Evolutionary conservation across 176 grass and related monocot genomes (phyloP).

Genomic region (Elaeis guineensis): DNA sequence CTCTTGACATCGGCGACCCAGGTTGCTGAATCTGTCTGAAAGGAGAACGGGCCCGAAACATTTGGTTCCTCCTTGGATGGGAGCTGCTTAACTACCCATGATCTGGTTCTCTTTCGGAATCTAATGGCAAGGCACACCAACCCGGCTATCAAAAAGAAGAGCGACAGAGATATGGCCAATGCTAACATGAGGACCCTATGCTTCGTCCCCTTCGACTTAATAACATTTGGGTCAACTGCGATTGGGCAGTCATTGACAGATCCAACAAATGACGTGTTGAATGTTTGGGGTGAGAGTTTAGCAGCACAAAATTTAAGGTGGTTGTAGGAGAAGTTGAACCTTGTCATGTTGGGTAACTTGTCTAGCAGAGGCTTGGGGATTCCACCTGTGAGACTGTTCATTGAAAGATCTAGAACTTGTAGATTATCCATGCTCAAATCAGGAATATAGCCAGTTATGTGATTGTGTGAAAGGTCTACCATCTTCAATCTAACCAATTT

Average conservation of each 20-base stretch:
- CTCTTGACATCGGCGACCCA: conserved; percentile 91
- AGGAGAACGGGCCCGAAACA: conserved; percentile 66
- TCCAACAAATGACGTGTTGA: conserved; percentile 52
- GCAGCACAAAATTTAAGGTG: conserved; percentile 76
- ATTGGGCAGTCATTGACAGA: conserved; percentile 80
- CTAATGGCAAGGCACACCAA: conserved; percentile 49
- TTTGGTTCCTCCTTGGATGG: conserved; percentile 52
- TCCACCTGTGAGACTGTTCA: conserved; percentile 93
- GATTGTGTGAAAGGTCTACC: conserved; percentile 77
- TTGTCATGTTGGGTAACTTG: conserved; percentile 41
- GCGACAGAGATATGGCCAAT: conserved; percentile 44
- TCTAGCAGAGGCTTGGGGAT: conserved; percentile 67
- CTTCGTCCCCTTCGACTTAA: conserved; percentile 27
- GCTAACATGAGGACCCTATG: conserved; percentile 38
- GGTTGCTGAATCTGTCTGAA: conserved; percentile 77
- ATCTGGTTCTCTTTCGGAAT: conserved; percentile 30
- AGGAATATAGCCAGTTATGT: conserved; percentile 54
- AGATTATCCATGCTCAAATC: conserved; percentile 44
- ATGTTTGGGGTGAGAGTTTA: conserved; percentile 38
- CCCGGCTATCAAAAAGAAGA: conserved; percentile 48
- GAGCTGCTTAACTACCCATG: conserved; percentile 46
- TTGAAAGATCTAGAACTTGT: conserved; percentile 57
- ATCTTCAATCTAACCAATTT: conserved; percentile 50
- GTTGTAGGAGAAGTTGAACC: conserved; percentile 97
- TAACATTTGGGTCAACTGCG: conserved; percentile 54